Percentiles rank a stretch among this genome's conserved stretches.
Conservation (phyloP, 768 basidiomycete species). For the Russula sp. region DNA sequence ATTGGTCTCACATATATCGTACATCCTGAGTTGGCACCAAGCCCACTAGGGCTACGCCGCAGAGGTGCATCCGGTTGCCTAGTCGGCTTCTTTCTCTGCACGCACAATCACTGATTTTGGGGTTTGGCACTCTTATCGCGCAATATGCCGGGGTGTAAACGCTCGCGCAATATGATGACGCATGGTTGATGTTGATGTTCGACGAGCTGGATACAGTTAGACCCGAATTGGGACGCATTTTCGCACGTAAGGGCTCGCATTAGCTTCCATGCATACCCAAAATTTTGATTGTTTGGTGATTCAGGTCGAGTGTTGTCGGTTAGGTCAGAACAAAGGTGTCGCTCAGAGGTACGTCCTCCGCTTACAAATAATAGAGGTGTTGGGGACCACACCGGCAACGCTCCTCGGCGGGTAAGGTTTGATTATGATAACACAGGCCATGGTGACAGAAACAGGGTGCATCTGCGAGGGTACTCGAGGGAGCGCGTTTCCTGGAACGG, state of each 20-base stretch:
- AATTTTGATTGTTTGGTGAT: background rate
- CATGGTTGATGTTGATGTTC: background rate
- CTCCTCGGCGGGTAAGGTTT: constrained; percentile 8
- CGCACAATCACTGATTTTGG: background rate
- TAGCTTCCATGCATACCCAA: background rate
- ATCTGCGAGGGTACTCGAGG: background rate
- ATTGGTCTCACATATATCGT: background rate
- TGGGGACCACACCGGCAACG: background rate
- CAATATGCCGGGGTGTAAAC: background rate
- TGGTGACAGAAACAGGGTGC: constrained; percentile 19
- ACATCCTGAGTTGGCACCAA: no score
- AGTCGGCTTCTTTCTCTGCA: background rate
- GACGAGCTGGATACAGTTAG: background rate
- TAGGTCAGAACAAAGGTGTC: background rate
- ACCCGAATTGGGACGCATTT: background rate
- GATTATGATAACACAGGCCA: constrained; percentile 1
- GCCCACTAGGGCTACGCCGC: no score
- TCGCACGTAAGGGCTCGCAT: background rate
- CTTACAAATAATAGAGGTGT: background rate
- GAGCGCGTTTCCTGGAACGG: background rate
- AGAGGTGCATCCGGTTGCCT: background rate
- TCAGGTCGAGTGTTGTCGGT: background rate
- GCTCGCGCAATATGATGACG: background rate
- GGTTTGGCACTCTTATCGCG: background rate
- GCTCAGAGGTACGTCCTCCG: background rate